Evolutionary conservation across 2,329 filamentous ascomycete genomes (phyloP).

Genomic region (Phaeophleospora eucalypticola): DNA sequence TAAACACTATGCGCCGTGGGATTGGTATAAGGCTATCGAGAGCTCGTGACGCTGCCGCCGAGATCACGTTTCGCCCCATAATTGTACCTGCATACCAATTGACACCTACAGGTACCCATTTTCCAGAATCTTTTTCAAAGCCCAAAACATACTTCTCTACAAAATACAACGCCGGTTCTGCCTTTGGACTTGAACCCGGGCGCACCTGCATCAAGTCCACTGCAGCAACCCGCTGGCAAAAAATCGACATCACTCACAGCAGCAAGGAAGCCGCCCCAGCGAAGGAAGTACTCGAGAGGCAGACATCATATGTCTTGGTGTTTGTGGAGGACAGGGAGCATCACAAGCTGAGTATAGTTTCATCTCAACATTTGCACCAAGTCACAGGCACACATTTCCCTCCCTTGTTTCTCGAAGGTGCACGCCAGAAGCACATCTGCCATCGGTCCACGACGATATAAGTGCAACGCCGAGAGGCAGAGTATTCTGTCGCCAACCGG

Average conservation of each 20-base stretch:
- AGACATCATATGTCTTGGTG: neutral
- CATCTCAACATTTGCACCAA: neutral
- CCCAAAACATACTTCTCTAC: too few species aligned
- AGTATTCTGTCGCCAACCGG: conserved; percentile 4
- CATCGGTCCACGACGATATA: neutral
- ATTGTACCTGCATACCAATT: neutral
- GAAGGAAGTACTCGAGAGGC: neutral
- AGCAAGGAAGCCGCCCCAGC: neutral
- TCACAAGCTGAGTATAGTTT: conserved; percentile 1
- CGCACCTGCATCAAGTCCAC: neutral
- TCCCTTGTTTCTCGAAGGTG: neutral
- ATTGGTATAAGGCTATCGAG: neutral
- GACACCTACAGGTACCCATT: too few species aligned
- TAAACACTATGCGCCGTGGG: neutral
- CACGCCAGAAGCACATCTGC: conserved; percentile 7
- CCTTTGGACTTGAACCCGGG: too few species aligned
- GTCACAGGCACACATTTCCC: neutral
- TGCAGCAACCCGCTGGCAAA: neutral
- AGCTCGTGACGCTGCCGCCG: neutral
- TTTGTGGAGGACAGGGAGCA: neutral
- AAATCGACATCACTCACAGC: neutral
- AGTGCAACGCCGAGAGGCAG: conserved; percentile 13
- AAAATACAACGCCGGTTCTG: too few species aligned
- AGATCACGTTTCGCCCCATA: neutral
- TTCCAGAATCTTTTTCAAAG: too few species aligned